Evolutionary conservation across 2,329 filamentous ascomycete genomes (phyloP), one percentile per base, ranked within the genome.

Genomic region (Magnaporthiopsis incrustans): DNA sequence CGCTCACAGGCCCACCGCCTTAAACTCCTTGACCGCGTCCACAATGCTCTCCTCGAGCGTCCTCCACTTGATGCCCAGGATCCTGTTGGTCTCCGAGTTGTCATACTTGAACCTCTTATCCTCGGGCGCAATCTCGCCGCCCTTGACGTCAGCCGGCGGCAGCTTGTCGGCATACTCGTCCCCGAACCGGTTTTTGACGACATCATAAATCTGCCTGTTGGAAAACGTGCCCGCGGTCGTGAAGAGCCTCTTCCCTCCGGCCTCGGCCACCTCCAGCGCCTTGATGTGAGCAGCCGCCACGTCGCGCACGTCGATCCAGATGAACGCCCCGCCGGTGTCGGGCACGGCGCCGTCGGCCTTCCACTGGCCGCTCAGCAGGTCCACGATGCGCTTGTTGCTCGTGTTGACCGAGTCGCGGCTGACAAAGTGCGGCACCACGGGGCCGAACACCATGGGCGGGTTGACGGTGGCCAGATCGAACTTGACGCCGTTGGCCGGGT

Each of bases 1-100:
- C 26, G 57, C 25, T 22, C 27, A 57, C 26, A 59, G 7, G 26
- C 38, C 27, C 14, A 26, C 58, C 35, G 15, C n/a, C 73, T 89
- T 81, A 70, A 92, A 73, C 38, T 83, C 87, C 74, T 84, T 84
- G 25, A 90, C 81, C 8, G 86, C 81, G 70, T 91, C 89, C 7
- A 81, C 77, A 33, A 89, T 78, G 33, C 78, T 82, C 75, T 87
- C 79, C 73, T 91, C 87, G 44, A 91, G 70, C 4, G 76, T 73
- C 67, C 77, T 85, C 79, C 84, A 91, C 65, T 88, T 75, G 61
- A 90, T 79, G 0, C 85, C 86, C 65, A 91, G 73, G 60, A 88
- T 68, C 70, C 85, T 80, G 32, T 80, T 82, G 1, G 85, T 85
- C 70, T 80, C 79, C 62, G 78, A 78, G 71, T 86, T 89, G 71